phyloP scores from a whole-genome alignment of 495 filamentous ascomycete genomes.

The Penicillium arizonense region DNA sequence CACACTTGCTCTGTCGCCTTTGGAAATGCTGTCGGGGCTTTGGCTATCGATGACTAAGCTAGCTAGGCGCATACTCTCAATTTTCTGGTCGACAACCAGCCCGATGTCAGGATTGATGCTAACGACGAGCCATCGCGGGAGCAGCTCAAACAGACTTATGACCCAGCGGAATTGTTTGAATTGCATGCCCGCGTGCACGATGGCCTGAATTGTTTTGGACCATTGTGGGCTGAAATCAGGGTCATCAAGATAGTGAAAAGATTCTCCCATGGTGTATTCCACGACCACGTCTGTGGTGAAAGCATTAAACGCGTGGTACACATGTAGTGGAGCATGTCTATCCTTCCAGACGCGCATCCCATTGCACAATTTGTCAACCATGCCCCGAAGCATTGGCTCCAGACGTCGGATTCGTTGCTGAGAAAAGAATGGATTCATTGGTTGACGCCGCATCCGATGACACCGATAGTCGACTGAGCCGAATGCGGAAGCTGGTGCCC shows the following conservation, averaged over 20 bases:
- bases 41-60: conserved; percentile 15
- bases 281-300: conserved; percentile 42
- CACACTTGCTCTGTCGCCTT: not conserved
- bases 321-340: conserved; percentile 21
- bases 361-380: conserved; percentile 33
- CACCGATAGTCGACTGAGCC: conserved; percentile 26
- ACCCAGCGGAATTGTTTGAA: conserved; percentile 31
- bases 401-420: conserved; percentile 24
- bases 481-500: conserved; percentile 19
- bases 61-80: conserved; percentile 9
- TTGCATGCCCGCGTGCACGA: conserved; percentile 19
- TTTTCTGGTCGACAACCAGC: conserved; percentile 18
- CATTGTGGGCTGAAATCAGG: conserved; percentile 33
- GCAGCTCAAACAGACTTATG: conserved; percentile 15
- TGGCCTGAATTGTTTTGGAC: conserved; percentile 24
- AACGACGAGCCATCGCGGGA: conserved; percentile 20
- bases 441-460: conserved; percentile 28
- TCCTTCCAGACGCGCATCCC: conserved; percentile 30
- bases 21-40: not conserved
- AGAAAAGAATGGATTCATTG: conserved; percentile 41
- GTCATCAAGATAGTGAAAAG: conserved; percentile 32
- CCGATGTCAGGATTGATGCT: conserved; percentile 25
- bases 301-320: conserved; percentile 34
- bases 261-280: conserved; percentile 33
- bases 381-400: conserved; percentile 27